Percentiles rank a stretch among this genome's conserved stretches.
These are phyloP conservation scores for Coemansia sp. DNA, from an alignment of 192 early-diverging fungal genomes.

Conservation along the genomic window DNA sequence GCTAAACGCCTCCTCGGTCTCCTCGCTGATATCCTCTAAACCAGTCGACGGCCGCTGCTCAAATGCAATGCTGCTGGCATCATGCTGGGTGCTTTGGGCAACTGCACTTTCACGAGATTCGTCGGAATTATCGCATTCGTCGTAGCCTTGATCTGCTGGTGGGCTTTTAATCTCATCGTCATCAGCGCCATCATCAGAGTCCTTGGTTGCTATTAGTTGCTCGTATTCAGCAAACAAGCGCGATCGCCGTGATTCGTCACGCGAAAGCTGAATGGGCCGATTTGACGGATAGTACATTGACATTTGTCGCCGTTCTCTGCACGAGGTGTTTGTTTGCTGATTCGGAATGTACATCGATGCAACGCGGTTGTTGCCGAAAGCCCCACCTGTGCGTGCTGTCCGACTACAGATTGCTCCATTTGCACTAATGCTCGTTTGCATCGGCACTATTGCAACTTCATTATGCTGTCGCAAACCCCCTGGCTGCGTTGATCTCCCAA, in stretches of 20 bases:
- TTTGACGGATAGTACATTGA: conserved; percentile 32
- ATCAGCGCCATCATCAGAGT: conserved; percentile 24
- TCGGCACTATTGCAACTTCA: not conserved
- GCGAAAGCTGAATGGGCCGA: conserved; percentile 40
- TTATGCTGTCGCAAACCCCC: not conserved
- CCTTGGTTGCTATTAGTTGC: conserved; percentile 33
- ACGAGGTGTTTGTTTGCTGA: conserved; percentile 7
- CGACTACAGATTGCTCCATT: not conserved
- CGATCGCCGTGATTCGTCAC: conserved; percentile 43
- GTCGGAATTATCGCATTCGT: conserved; percentile 10
- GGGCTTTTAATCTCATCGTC: conserved; percentile 17
- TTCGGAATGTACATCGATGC: conserved; percentile 28
- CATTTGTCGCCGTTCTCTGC: conserved; percentile 22
- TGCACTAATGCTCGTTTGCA: not conserved
- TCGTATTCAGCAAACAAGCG: conserved; percentile 52
- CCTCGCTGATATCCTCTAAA: conserved; percentile 26
- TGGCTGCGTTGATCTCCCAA: conserved; percentile 1
- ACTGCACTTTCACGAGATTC: not conserved
- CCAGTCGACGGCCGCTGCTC: not conserved
- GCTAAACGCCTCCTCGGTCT: conserved; percentile 19
- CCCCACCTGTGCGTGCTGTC: not conserved
- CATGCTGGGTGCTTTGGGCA: not conserved
- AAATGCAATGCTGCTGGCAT: not conserved
- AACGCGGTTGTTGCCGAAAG: conserved; percentile 2
- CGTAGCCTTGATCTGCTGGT: not conserved